Evolutionary conservation across 176 grass and related monocot genomes (phyloP), one percentile per base, ranked within the genome.

Genomic region (Rhipidocladum racemiflorum): DNA sequence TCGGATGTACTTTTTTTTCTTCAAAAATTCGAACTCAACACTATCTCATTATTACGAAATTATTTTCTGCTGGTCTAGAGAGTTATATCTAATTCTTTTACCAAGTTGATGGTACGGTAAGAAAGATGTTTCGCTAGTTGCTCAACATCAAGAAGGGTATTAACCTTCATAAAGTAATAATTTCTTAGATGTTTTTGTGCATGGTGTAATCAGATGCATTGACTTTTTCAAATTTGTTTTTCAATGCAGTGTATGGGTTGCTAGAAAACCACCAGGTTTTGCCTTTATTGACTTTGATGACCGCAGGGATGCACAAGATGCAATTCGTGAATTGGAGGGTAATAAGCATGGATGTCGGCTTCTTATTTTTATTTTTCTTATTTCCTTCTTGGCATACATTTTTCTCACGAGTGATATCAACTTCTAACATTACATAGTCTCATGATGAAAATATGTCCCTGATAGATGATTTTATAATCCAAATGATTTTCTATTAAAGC

Each of bases 281-380:
- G 94, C 88, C 35, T 97, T 97, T 69, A 85, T 97, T 83, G 94
- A 97, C 39, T 97, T 93, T 40, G 94, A 97, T 84, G 94, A 97
- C 68, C 82, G 70, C 39, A 93, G 85, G 68, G 94, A 97, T 83
- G 94, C 94, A 40, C 85, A 89, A 51, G 94, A 97, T 53, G 86
- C 94, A 70, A 97, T 97, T 78, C 89, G 91, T 36, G 91, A 89
- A 45, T 63, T 97, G 44, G 94, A 97, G 75, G 94, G 94, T 93
- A 91, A 77, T 65, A 32, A 55, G 18, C 76, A 40, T 53, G 56
- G 23, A 25, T 12, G 1, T 27, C 11, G 49, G 27, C n/a, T 39
- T 49, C 9, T 68, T 45, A 61, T 5, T 61, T 75, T 14, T 61
- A 68, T 60, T 14, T 61, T 60, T 60, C 9, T 11, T 74, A 49